Conservation (phyloP, 1,139 yeast species). For the Hanseniaspora uvarum region DNA sequence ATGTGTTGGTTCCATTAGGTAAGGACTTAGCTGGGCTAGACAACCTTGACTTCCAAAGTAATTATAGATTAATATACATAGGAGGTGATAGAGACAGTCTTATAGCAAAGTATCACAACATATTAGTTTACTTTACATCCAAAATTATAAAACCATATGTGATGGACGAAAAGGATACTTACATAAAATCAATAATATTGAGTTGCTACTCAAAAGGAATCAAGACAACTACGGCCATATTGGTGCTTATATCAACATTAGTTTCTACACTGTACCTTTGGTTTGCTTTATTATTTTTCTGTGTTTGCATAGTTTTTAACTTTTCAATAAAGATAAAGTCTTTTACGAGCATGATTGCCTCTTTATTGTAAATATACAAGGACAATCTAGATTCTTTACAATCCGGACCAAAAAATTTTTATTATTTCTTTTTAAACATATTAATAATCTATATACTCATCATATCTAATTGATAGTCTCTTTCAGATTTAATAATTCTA, state of each 20-base stretch:
- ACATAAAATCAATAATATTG: background rate
- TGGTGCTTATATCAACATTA: conserved; percentile 3
- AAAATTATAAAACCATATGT: conserved; percentile 2
- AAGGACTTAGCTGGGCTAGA: background rate
- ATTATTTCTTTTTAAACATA: background rate
- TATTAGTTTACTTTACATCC: conserved; percentile 15
- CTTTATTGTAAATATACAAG: background rate
- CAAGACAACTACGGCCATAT: background rate
- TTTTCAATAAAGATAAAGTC: conserved; percentile 1
- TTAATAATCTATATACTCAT: background rate
- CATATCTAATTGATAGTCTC: conserved; percentile 5
- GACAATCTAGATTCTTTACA: background rate
- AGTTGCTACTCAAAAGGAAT: conserved; percentile 3
- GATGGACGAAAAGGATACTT: conserved; percentile 1
- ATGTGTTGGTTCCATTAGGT: background rate
- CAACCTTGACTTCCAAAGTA: background rate
- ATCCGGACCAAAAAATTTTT: background rate
- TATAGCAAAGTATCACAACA: conserved; percentile 15
- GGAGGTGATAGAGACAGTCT: conserved; percentile 4
- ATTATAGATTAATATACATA: conserved; percentile 6
- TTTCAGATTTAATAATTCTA: conserved; percentile 12
- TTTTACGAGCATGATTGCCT: background rate
- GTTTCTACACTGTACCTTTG: conserved; percentile 11
- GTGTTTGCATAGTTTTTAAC: conserved; percentile 12
- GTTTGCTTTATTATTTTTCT: conserved; percentile 17